Evolutionary conservation across 768 basidiomycete species (phyloP).

Genomic region (Lactarius psammicola): DNA sequence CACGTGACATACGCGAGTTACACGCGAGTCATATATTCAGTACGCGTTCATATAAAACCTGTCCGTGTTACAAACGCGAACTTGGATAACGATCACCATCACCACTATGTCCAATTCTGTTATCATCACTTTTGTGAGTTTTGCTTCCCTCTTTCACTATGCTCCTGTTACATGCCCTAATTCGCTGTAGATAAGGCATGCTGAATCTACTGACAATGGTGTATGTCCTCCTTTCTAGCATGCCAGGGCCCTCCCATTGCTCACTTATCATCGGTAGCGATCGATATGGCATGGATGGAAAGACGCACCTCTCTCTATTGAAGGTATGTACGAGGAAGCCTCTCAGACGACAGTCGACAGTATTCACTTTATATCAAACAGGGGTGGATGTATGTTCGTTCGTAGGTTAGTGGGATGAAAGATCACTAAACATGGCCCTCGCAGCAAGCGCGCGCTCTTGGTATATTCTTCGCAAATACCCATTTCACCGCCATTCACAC

Average conservation of each 20-base stretch:
- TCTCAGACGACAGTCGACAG: not conserved
- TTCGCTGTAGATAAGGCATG: slow-evolving; percentile 60
- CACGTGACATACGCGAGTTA: too few relatives aligned
- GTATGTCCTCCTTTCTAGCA: slow-evolving; percentile 38
- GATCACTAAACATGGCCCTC: not conserved
- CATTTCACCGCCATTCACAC: slow-evolving; percentile 58
- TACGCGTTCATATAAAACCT: too few relatives aligned
- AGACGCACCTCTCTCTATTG: slow-evolving; percentile 70
- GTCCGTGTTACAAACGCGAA: too few relatives aligned
- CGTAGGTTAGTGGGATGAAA: not conserved
- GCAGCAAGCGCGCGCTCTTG: slow-evolving; percentile 47
- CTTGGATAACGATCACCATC: too few relatives aligned
- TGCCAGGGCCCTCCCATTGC: not conserved
- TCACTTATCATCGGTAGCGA: slow-evolving; percentile 31
- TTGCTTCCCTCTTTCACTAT: not conserved
- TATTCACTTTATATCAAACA: slow-evolving; percentile 9
- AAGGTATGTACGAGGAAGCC: slow-evolving; percentile 45
- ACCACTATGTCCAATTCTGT: slow-evolving; percentile 28
- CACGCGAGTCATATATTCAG: too few relatives aligned
- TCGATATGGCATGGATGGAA: slow-evolving; percentile 72
- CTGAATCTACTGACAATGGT: slow-evolving; percentile 73
- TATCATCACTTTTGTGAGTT: slow-evolving; percentile 35
- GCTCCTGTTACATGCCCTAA: too few relatives aligned
- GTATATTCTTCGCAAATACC: slow-evolving; percentile 46
- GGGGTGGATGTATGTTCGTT: slow-evolving; percentile 36